Conservation (phyloP, 2,329 filamentous ascomycete species). For the Cytospora mali region DNA sequence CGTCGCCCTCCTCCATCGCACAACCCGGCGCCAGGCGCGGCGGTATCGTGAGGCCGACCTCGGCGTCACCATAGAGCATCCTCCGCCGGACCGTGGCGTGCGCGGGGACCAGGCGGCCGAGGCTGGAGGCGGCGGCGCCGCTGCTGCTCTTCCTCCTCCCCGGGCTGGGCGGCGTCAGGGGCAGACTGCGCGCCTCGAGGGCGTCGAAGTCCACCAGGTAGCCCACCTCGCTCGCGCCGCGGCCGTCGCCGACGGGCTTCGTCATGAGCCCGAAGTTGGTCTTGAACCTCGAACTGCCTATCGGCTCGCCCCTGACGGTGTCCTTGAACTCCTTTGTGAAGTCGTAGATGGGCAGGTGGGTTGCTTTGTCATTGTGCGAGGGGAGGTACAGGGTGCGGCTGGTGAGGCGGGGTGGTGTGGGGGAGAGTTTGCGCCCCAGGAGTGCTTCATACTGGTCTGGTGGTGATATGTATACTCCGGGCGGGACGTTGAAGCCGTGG, state of each 20-base stretch:
- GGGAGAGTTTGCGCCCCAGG: slow-evolving; percentile 22
- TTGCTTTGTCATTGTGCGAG: slow-evolving; percentile 21
- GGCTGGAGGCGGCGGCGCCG: neutral
- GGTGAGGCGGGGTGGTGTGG: slow-evolving; percentile 20
- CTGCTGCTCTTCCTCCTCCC: slow-evolving; percentile 3
- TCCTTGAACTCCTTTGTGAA: slow-evolving; percentile 23
- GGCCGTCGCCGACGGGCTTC: slow-evolving; percentile 27
- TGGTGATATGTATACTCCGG: neutral
- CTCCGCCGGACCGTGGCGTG: slow-evolving; percentile 21
- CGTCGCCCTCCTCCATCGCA: slow-evolving; percentile 8
- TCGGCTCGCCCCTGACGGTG: slow-evolving; percentile 20
- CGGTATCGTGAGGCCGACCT: slow-evolving; percentile 23
- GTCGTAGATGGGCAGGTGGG: slow-evolving; percentile 27
- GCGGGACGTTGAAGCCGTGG: slow-evolving; percentile 15
- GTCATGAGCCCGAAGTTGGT: slow-evolving; percentile 24
- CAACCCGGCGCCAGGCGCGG: neutral
- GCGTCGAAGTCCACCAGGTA: slow-evolving; percentile 28
- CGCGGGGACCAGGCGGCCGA: neutral
- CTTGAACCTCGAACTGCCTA: slow-evolving; percentile 28
- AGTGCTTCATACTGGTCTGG: slow-evolving; percentile 22
- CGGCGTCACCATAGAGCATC: slow-evolving; percentile 20
- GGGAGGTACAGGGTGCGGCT: slow-evolving; percentile 25
- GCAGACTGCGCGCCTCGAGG: slow-evolving; percentile 11
- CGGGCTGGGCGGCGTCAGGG: neutral
- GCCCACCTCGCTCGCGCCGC: slow-evolving; percentile 16